Evolutionary conservation across 2,329 filamentous ascomycete genomes (phyloP).

Genomic region (Venturia effusa): DNA sequence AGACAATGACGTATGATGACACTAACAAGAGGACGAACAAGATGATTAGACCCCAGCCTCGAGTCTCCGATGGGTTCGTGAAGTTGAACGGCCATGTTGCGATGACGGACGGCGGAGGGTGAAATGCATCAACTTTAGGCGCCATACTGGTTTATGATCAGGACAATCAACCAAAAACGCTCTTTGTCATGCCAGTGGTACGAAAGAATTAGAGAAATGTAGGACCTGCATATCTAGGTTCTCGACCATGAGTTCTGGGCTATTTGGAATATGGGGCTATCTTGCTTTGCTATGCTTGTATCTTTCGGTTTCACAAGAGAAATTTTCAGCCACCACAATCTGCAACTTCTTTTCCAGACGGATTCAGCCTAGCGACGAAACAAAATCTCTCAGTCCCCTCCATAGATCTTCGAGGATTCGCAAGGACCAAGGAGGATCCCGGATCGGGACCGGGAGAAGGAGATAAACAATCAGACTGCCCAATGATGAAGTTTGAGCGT

Average conservation of each 20-base stretch:
- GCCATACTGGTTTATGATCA: not conserved
- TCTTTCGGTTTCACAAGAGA: not conserved
- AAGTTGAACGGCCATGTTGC: conserved; percentile 3
- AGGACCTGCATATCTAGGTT: not conserved
- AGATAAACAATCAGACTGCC: not conserved
- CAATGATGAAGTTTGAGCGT: not conserved
- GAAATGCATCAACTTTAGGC: not conserved
- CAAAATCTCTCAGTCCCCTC: not conserved
- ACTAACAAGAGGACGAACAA: conserved; percentile 23
- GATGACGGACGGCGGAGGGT: conserved; percentile 4
- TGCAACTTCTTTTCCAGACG: conserved; percentile 1
- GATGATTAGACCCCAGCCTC: conserved; percentile 33
- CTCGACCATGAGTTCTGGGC: not conserved
- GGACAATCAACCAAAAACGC: not conserved
- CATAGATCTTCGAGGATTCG: not conserved
- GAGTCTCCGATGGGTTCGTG: conserved; percentile 12
- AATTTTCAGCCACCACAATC: not conserved
- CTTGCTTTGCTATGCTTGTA: not conserved
- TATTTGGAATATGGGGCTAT: not conserved
- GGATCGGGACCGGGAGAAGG: not conserved
- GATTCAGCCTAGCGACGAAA: not conserved
- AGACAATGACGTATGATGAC: conserved; percentile 11
- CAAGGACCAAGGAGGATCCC: not conserved
- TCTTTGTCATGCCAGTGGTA: not conserved
- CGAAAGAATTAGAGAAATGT: not conserved